A percentile compares a stretch with the other conserved stretches of the same genome.
These are phyloP conservation scores for Sextonia rubra DNA, from an alignment of 164 flowering plant species.

Conservation along the genomic window DNA sequence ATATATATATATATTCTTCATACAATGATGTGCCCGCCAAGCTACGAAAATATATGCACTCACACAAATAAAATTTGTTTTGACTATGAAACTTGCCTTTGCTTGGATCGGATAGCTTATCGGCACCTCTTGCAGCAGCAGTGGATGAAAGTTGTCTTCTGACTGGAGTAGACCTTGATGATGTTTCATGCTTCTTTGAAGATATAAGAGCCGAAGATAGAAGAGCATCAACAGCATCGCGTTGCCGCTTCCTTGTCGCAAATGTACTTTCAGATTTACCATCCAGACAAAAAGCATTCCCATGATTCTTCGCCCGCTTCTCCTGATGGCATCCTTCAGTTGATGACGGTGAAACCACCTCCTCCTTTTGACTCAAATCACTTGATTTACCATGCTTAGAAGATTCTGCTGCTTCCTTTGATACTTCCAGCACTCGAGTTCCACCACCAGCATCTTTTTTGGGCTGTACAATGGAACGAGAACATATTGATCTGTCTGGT, in stretches of 20 bases:
- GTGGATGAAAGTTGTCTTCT: slow-evolving; percentile 41
- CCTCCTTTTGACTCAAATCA: slow-evolving; percentile 12
- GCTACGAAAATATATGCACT: neutral
- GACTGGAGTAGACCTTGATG: slow-evolving; percentile 24
- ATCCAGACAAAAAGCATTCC: slow-evolving; percentile 14
- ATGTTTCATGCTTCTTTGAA: slow-evolving; percentile 53
- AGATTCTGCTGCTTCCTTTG: slow-evolving; percentile 13
- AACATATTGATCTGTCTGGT: slow-evolving; percentile 12
- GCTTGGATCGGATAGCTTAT: slow-evolving; percentile 38
- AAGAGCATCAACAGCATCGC: slow-evolving; percentile 87
- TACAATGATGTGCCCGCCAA: neutral
- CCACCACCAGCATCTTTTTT: slow-evolving; percentile 12
- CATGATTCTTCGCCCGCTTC: slow-evolving; percentile 15
- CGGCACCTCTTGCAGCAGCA: slow-evolving; percentile 18
- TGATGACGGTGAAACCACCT: slow-evolving; percentile 16
- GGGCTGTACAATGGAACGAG: slow-evolving; percentile 8
- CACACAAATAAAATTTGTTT: neutral
- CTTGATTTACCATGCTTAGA: slow-evolving; percentile 10
- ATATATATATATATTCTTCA: no score
- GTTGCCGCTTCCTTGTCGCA: slow-evolving; percentile 59
- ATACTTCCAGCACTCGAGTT: slow-evolving; percentile 5
- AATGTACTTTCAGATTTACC: slow-evolving; percentile 30
- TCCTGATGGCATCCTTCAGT: slow-evolving; percentile 15
- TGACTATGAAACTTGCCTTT: slow-evolving; percentile 28
- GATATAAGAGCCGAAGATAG: slow-evolving; percentile 71